Evolutionary conservation across 1,139 yeast genomes (phyloP), one percentile per base, ranked within the genome.

Genomic region (Yamadazyma oceani): DNA sequence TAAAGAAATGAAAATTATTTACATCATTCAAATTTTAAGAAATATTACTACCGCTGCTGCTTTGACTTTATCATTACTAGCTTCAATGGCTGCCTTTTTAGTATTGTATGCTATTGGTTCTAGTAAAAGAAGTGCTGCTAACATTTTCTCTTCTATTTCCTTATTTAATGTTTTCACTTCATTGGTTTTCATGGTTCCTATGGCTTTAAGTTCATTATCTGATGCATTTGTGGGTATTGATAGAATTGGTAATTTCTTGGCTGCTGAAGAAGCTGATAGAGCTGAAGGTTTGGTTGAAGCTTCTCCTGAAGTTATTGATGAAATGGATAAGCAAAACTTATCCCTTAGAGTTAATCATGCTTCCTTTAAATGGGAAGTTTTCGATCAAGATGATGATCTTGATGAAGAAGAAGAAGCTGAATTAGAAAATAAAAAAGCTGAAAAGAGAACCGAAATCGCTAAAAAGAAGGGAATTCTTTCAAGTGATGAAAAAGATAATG

Each of bases 61-160:
- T 11, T 62, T 78, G 50, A 68, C 82, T 6, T 69, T 85, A 40
- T 84, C 92, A 0, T 69, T 76, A 17, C 57, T 85, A 43, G 78
- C 90, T 1, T 83, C 92, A 3, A 68, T 84, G 73, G 70, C 80
- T 2, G 76, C 96, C 0, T 89, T 88, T 53, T 75, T 88, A 46
- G 81, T 82, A 0, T 63, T 85, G 49, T 82, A 82, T 49, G 80
- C 75, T 28, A 60, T 80, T 11, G 51, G 50, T 12, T 44, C 49
- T 6, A 46, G 47, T 64, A 42, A 41, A 24, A 72, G 79, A 46
- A 69, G 70, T 43, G 82, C 95, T 2, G 90, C 89, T 4, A 66
- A 75, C 26, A 78, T 88, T 15, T 89, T 89, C 55, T 78, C 96
- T 0, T 83, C 96, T n/a, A 35, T 90, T 40, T 76, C 94, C 0